Base-by-base conservation (phyloP, 331 rosid genomes). In the Quercus tomentella region DNA sequence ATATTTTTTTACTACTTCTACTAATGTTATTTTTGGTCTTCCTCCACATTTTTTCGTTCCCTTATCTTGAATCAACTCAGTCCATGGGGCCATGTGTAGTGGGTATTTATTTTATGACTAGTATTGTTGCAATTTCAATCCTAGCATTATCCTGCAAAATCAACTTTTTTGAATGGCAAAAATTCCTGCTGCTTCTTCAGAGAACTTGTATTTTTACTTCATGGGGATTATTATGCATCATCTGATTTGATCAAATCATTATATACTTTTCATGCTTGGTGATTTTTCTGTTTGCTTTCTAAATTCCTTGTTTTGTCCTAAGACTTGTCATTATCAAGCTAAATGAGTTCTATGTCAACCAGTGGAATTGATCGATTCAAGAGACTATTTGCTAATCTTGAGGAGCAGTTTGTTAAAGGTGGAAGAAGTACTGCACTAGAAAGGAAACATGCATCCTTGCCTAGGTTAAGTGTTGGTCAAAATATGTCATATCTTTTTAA, bases 281-380 rank as follows among this genome's bases (percentile, higher is more conserved):
- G 70, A 16, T 11, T 43, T 41, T n/a, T 18, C 20, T 23, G 17
- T 70, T 54, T 55, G 20, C 15, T 30, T 20, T 73, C 12, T 31
- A 31, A 8, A 22, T 28, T 70, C 23, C 16, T 35, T 23, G 6
- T 31, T 66, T 79, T 12, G 75, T 73, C 18, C 68, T 45, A 45
- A 45, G 54, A 45, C 14, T 11, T 12, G 54, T 49, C 17, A 12
- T 0, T 49, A 14, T 49, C 54, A 49, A 49, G 54, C 54, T 41
- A 51, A 68, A 54, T 43, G 35, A 33, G 52, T 33, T 67, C 33
- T 33, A 8, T 45, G 56, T 74, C 52, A 73, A 35, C n/a, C 84
- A 90, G 95, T 73, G 95, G 95, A 70, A 68, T 88, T 26, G 95
- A 90, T 82, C 87, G 75, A 57, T 88, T 88, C 84, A 88, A 85